Evolutionary conservation across 192 early-diverging fungal genomes (phyloP).

Genomic region (Helicostylum pulchrum): DNA sequence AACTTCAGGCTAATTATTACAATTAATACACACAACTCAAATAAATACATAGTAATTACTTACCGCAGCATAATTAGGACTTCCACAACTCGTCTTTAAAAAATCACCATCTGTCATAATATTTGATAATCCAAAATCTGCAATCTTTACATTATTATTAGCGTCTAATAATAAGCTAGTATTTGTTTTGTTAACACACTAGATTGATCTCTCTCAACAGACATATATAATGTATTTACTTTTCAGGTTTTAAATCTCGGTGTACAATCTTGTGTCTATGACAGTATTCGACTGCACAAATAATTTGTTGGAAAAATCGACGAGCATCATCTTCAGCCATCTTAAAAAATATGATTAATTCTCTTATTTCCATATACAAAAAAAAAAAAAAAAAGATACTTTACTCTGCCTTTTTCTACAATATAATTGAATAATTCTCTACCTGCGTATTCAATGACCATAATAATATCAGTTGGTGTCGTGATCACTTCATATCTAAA

Average conservation of each 20-base stretch:
- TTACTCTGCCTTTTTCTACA: constrained; percentile 69
- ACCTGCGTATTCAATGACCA: constrained; percentile 90
- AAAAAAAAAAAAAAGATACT: not conserved
- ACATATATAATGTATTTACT: constrained; percentile 37
- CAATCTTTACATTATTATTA: constrained; percentile 92
- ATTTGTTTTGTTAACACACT: not conserved
- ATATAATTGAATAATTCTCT: constrained; percentile 87
- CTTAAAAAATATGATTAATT: constrained; percentile 21
- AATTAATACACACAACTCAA: not conserved
- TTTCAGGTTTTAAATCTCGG: constrained; percentile 81
- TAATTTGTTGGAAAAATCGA: constrained; percentile 95
- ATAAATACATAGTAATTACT: not conserved
- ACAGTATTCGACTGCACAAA: constrained; percentile 92
- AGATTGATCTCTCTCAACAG: not conserved
- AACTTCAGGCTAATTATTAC: constrained; percentile 60
- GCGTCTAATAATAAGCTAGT: constrained; percentile 81
- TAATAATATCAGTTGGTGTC: constrained; percentile 93
- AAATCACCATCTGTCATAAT: constrained; percentile 87
- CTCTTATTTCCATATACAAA: not conserved
- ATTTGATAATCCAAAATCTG: constrained; percentile 97
- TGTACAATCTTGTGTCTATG: constrained; percentile 91
- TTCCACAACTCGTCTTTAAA: constrained; percentile 82
- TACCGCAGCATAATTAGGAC: constrained; percentile 80
- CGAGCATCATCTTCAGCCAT: constrained; percentile 84
- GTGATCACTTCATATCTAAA: constrained; percentile 95